Percentiles rank a stretch among this genome's conserved stretches.
Evolutionary conservation across 2,329 filamentous ascomycete species (phyloP).

Genomic region (Paramyrothecium sp.): DNA sequence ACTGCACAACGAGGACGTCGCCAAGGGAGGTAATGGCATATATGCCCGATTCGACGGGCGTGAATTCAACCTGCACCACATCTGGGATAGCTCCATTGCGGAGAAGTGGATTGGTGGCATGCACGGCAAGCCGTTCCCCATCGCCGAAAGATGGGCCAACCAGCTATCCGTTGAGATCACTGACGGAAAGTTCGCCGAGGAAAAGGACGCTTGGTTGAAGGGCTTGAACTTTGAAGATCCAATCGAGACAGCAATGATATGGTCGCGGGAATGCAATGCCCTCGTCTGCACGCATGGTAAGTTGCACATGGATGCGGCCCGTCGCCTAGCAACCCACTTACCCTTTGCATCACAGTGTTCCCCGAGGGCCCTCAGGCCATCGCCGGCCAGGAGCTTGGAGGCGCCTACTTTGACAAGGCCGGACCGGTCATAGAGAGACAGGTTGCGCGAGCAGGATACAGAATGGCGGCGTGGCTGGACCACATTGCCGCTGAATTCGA

Average conservation of each 20-base stretch:
- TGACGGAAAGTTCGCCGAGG: constrained; percentile 50
- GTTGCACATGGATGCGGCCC: constrained; percentile 16
- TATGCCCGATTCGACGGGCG: constrained; percentile 58
- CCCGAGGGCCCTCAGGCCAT: constrained; percentile 60
- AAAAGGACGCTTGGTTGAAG: constrained; percentile 53
- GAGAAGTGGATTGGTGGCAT: constrained; percentile 62
- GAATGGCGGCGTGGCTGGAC: constrained; percentile 67
- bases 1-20: constrained; percentile 63
- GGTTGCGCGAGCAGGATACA: constrained; percentile 67
- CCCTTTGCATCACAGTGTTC: constrained; percentile 44
- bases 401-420: constrained; percentile 62
- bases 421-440: constrained; percentile 64
- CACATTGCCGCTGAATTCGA: constrained; percentile 48
- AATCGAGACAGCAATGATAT: constrained; percentile 55
- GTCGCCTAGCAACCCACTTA: constrained; percentile 8
- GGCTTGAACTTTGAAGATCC: constrained; percentile 55
- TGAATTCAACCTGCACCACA: constrained; percentile 65
- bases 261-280: constrained; percentile 63
- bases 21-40: constrained; percentile 67
- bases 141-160: constrained; percentile 56
- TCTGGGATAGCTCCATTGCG: constrained; percentile 71
- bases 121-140: constrained; percentile 44
- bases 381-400: constrained; percentile 57
- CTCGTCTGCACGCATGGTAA: constrained; percentile 61
- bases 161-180: constrained; percentile 53